A percentile compares a stretch with the other conserved stretches of the same genome.
Evolutionary conservation across 306 rosid genomes (phyloP).

Genomic region (Parietaria judaica): DNA sequence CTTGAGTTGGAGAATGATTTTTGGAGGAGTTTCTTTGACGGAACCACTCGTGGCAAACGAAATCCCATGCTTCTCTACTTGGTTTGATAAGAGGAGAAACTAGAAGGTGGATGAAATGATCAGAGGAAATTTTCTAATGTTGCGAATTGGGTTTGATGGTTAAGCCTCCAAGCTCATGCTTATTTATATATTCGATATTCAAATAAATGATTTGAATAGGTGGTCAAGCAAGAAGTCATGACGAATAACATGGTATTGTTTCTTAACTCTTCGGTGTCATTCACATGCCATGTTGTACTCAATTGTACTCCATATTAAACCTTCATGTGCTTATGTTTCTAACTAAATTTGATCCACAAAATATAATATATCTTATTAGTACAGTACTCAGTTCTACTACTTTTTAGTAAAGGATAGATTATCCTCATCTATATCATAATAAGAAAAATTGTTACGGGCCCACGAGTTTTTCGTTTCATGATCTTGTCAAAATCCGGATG

Average conservation of each 20-base stretch:
- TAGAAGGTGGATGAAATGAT: not conserved
- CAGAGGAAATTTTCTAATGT: not conserved
- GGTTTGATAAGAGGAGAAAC: not conserved
- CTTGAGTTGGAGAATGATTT: constrained; percentile 6
- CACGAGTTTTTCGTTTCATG: too few species aligned
- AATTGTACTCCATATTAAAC: not conserved
- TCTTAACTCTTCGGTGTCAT: not conserved
- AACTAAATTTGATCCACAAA: too few species aligned
- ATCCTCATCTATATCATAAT: too few species aligned
- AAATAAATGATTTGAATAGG: not conserved
- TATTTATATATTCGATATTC: not conserved
- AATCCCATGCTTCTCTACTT: constrained; percentile 6
- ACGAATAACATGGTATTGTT: constrained; percentile 1
- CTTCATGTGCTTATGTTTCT: too few species aligned
- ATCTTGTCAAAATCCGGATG: too few species aligned
- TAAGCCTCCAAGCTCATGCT: not conserved
- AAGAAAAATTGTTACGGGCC: too few species aligned
- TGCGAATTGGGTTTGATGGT: not conserved
- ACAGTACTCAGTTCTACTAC: too few species aligned
- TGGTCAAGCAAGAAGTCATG: constrained; percentile 1
- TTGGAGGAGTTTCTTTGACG: constrained; percentile 7
- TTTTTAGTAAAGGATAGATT: too few species aligned
- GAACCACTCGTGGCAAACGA: constrained; percentile 10
- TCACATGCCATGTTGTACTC: not conserved
- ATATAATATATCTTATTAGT: too few species aligned